Evolutionary conservation across 495 filamentous ascomycete genomes (phyloP), one percentile per base, ranked within the genome.

Genomic region (Hamigera avellanea): DNA sequence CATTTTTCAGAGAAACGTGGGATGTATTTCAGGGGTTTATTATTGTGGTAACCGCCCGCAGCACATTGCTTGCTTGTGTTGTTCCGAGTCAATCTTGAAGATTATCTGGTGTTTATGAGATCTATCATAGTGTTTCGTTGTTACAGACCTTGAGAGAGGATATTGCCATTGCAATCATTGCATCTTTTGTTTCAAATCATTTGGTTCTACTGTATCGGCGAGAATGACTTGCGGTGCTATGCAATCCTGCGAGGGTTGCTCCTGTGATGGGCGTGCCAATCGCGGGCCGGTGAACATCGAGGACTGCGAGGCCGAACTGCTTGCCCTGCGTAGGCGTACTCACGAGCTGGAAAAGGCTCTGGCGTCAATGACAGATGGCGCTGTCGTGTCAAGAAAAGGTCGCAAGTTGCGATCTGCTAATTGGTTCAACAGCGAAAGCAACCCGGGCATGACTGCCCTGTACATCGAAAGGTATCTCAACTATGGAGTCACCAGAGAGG

Each of bases 401-500:
- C 55, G 53, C 26, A 61, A 52, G 33, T 49, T 71, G 18, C 63
- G 67, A 4, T 72, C 67, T 6, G 44, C 65, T 1, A 50, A 55
- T 19, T 72, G 67, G 67, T 68, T 72, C 41, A 59, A 64, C 33
- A 57, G 54, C 23, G 50, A 61, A 36, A 56, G 46, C 31, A 59
- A 72, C 36, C 57, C 64, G 13, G 68, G 57, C 30, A 74, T 76
- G 62, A 64, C 61, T 18, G 57, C 67, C 0, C 39, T 71, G 10
- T 74, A 74, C 37, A 61, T 70, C 36, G 70, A 74, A 43, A 59
- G 70, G n/a, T 72, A 72, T 33, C 58, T 72, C 36, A 74, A 72
- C 44, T 74, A 66, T 31, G 70, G 70, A 2, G 49, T 74, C 14
- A 74, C 70, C 0, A 52, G 59, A 14, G 67, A 74, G 28, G 70